phyloP scores from a whole-genome alignment of 805 yeast species.

The Sugiyamaella floridensis region DNA sequence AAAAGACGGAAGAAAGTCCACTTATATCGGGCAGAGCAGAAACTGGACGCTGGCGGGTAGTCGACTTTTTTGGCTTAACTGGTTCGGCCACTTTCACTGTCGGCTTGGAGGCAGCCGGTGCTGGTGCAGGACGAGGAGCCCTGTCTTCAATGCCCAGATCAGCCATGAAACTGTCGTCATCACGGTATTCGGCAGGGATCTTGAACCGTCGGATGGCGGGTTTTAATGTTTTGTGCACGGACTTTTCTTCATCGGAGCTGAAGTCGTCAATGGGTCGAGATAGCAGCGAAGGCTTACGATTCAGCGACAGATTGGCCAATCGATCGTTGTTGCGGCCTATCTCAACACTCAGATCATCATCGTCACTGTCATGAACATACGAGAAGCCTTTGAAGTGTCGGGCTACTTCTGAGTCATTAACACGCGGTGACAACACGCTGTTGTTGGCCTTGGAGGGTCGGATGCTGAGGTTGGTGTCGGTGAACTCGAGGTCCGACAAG shows the following conservation, averaged over 20 bases:
- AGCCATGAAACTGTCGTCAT: conserved; percentile 14
- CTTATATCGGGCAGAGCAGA: conserved; percentile 14
- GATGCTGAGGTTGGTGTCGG: background rate
- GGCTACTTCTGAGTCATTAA: conserved; percentile 7
- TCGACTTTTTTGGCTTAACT: background rate
- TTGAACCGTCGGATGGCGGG: conserved; percentile 1
- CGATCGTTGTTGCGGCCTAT: conserved; percentile 5
- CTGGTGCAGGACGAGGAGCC: background rate
- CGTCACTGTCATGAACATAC: conserved; percentile 3
- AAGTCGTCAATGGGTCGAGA: background rate
- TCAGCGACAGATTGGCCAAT: background rate
- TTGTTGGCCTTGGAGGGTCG: background rate
- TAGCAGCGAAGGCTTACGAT: background rate
- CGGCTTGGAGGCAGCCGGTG: conserved; percentile 1
- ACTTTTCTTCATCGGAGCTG: conserved; percentile 1
- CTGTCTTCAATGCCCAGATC: background rate
- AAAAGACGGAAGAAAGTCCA: conserved; percentile 17
- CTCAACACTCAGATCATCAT: conserved; percentile 9
- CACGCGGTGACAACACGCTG: conserved; percentile 11
- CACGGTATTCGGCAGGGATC: conserved; percentile 15
- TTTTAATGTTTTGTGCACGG: no score
- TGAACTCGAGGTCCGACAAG: conserved; percentile 5
- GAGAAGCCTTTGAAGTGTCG: conserved; percentile 13
- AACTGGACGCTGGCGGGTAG: background rate
- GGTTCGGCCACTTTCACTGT: background rate